Conservation (phyloP, 2,329 filamentous ascomycete genomes). For the Trichoderma asperellum region DNA sequence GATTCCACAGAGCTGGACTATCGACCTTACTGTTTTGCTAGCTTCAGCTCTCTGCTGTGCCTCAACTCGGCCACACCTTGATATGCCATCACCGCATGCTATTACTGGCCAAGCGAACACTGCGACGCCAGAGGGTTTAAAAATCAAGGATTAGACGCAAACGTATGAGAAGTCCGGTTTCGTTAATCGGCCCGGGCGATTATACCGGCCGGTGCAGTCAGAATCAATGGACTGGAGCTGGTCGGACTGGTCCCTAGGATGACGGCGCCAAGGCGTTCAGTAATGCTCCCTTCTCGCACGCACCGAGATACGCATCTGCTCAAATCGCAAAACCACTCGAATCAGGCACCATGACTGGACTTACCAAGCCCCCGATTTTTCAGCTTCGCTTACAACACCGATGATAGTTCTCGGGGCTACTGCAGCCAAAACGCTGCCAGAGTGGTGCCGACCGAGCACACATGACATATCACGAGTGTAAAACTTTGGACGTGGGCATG, state of each 20-base stretch:
- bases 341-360: background rate
- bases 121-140: background rate
- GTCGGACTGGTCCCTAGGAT: background rate
- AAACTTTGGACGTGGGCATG: background rate
- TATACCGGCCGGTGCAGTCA: background rate
- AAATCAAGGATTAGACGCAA: background rate
- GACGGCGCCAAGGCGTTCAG: background rate
- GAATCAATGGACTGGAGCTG: background rate
- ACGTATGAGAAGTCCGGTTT: background rate
- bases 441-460: background rate
- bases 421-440: background rate
- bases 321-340: background rate
- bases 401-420: background rate
- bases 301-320: background rate
- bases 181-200: background rate
- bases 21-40: background rate
- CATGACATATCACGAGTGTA: slow-evolving; percentile 4
- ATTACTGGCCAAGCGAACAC: background rate
- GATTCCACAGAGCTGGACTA: background rate
- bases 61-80: background rate
- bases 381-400: slow-evolving; percentile 10
- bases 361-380: background rate
- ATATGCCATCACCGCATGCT: background rate
- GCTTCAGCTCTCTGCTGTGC: background rate
- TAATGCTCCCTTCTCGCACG: background rate